A percentile compares a stretch with the other conserved stretches of the same genome.
These are phyloP conservation scores for Kewa caespitosa DNA, from an alignment of 179 eudicot genomes.

Conservation along the genomic window DNA sequence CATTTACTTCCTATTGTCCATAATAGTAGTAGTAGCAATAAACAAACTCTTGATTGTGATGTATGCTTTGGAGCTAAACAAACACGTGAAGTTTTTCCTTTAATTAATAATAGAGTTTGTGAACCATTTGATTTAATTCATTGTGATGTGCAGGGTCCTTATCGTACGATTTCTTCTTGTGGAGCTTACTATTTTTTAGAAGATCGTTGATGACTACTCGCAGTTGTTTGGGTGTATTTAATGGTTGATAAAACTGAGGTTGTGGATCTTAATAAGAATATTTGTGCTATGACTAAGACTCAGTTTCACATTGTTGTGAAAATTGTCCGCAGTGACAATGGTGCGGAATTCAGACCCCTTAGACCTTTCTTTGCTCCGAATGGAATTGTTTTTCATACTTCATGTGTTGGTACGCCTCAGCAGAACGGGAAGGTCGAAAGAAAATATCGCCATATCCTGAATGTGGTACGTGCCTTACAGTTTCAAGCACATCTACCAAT, in stretches of 20 bases:
- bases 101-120: too few species aligned
- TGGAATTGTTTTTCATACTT: neutral
- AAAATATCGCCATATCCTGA: neutral
- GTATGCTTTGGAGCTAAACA: too few species aligned
- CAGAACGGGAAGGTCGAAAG: neutral
- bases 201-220: neutral
- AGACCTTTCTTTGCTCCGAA: neutral
- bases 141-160: too few species aligned
- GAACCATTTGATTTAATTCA: too few species aligned
- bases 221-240: neutral
- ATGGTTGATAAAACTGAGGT: neutral
- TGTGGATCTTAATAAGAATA: too few species aligned
- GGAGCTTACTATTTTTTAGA: too few species aligned
- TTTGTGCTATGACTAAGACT: neutral
- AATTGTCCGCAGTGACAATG: neutral
- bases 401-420: neutral
- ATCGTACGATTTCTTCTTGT: too few species aligned
- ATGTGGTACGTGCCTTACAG: neutral
- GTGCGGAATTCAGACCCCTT: neutral
- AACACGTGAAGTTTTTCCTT: too few species aligned
- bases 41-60: too few species aligned
- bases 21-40: too few species aligned
- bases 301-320: neutral
- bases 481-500: neutral
- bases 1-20: too few species aligned